These are phyloP conservation scores for Vigna nakashimae DNA, from an alignment of 306 rosid genomes.

Conservation along the genomic window DNA sequence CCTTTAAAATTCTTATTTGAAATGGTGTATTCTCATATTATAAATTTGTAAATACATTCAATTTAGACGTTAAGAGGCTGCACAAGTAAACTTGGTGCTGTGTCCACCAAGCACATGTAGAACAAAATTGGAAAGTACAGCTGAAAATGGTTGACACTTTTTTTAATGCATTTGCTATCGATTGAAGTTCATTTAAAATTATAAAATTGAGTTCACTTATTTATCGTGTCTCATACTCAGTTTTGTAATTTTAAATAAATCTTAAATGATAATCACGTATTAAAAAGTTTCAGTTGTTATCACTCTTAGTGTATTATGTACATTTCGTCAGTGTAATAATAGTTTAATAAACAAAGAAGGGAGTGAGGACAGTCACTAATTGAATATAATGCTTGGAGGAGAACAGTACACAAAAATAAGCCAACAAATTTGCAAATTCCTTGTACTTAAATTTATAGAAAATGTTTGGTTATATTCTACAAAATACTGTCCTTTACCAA, in stretches of 20 bases:
- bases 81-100: slow-evolving; percentile 12
- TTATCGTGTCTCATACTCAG: no score
- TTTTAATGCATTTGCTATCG: no score
- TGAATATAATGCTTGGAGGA: neutral
- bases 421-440: neutral
- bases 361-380: neutral
- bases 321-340: neutral
- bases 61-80: neutral
- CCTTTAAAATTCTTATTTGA: slow-evolving; percentile 8
- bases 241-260: no score
- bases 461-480: neutral
- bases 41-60: slow-evolving; percentile 1
- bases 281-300: no score
- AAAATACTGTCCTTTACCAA: neutral
- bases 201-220: no score
- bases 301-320: neutral
- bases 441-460: neutral
- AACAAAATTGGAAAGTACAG: neutral
- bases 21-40: slow-evolving; percentile 3
- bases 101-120: neutral
- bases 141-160: no score
- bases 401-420: neutral
- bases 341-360: neutral
- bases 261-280: no score
- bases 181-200: no score